Percentiles rank a stretch among this genome's conserved stretches.
Evolutionary conservation across 257 asterid genomes (phyloP).

Genomic region (Salvia splendens): DNA sequence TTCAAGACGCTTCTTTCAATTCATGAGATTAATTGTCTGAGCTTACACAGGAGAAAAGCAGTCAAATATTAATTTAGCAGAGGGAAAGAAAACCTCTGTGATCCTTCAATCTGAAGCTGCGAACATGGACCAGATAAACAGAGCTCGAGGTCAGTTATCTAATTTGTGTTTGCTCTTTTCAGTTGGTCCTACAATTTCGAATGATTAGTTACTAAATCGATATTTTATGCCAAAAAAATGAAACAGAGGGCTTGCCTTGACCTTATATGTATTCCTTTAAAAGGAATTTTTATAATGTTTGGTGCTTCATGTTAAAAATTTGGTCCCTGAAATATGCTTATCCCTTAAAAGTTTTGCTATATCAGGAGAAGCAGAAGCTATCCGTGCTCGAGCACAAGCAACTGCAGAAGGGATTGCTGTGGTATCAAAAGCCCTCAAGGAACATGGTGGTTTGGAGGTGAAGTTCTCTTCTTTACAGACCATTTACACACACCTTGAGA

Average conservation of each 20-base stretch:
- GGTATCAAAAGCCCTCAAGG: slow-evolving; percentile 70
- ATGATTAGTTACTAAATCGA: slow-evolving; percentile 8
- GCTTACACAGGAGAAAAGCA: slow-evolving; percentile 81
- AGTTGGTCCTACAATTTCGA: not conserved
- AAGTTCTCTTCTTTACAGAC: slow-evolving; percentile 27
- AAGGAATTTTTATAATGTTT: not conserved
- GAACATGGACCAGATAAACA: slow-evolving; percentile 76
- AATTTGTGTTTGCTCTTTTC: slow-evolving; percentile 2
- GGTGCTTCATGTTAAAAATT: not conserved
- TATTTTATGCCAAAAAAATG: not conserved
- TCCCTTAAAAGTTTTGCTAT: slow-evolving; percentile 12
- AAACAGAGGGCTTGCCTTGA: not conserved
- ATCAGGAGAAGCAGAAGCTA: slow-evolving; percentile 96
- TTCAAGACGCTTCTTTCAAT: slow-evolving; percentile 9
- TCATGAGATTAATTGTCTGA: slow-evolving; percentile 23
- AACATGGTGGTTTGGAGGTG: slow-evolving; percentile 77
- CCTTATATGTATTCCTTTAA: not conserved
- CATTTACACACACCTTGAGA: not conserved
- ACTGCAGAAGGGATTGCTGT: slow-evolving; percentile 73
- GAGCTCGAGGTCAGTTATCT: slow-evolving; percentile 64
- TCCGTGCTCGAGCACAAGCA: slow-evolving; percentile 79
- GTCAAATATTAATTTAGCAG: slow-evolving; percentile 77
- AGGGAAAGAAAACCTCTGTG: slow-evolving; percentile 59
- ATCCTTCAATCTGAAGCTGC: slow-evolving; percentile 94
- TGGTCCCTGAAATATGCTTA: not conserved